Evolutionary conservation across 176 grass and related monocot genomes (phyloP).

Genomic region (Thalia dealbata): DNA sequence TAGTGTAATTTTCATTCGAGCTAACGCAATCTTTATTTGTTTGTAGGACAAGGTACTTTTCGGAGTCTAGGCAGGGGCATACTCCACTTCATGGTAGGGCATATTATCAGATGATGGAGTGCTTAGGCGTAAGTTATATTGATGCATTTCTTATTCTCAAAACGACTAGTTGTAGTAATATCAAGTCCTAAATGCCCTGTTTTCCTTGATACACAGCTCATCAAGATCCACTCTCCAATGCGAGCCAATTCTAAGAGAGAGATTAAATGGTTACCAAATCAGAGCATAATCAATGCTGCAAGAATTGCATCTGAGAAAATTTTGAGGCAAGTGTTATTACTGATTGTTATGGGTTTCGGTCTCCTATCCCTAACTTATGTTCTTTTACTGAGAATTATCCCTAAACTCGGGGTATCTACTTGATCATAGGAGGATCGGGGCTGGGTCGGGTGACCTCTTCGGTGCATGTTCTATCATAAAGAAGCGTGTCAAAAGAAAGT

Average conservation of each 20-base stretch:
- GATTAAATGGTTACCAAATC: conserved; percentile 51
- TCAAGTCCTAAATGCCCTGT: background rate
- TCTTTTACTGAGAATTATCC: no score
- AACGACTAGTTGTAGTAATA: background rate
- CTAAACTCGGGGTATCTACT: no score
- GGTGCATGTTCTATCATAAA: conserved; percentile 55
- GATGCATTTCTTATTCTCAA: background rate
- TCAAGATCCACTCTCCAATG: conserved; percentile 96
- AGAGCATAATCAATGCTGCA: conserved; percentile 49
- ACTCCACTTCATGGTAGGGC: conserved; percentile 88
- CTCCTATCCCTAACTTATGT: no score
- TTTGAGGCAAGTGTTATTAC: conserved; percentile 43
- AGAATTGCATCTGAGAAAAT: conserved; percentile 79
- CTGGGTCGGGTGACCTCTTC: conserved; percentile 42
- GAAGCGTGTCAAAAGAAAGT: conserved; percentile 34
- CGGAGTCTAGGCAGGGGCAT: conserved; percentile 80
- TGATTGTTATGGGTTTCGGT: no score
- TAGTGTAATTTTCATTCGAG: conserved; percentile 12
- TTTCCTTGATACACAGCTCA: conserved; percentile 39
- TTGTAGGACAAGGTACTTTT: conserved; percentile 96
- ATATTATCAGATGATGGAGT: conserved; percentile 99
- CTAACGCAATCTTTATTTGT: conserved; percentile 12
- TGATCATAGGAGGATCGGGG: conserved; percentile 52
- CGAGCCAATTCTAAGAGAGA: conserved; percentile 55
- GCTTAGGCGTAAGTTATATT: conserved; percentile 62